Percentiles rank a stretch among this genome's conserved stretches.
Conservation (phyloP, 2,329 filamentous ascomycete species). For the Rhinocladiella similis region DNA sequence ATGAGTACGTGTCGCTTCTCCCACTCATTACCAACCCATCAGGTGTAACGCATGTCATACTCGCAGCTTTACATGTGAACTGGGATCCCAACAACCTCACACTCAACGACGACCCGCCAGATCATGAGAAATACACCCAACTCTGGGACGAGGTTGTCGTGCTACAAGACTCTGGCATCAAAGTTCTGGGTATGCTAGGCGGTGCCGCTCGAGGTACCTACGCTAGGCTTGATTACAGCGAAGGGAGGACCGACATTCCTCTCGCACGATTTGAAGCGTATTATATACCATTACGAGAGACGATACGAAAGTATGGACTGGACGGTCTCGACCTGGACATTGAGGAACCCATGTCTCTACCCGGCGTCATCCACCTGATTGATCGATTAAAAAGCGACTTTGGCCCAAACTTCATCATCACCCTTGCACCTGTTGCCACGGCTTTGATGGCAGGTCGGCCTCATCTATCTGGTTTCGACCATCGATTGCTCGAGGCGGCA, state of each 20-base stretch:
- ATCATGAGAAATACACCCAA: constrained; percentile 65
- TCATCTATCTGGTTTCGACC: constrained; percentile 78
- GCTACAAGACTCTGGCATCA: constrained; percentile 72
- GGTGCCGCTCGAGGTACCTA: constrained; percentile 79
- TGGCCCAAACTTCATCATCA: constrained; percentile 59
- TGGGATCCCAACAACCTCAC: constrained; percentile 65
- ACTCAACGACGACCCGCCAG: constrained; percentile 76
- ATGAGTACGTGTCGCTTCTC: constrained; percentile 59
- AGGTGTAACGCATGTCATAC: constrained; percentile 75
- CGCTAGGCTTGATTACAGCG: constrained; percentile 55
- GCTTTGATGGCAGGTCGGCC: constrained; percentile 61
- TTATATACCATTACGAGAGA: constrained; percentile 66
- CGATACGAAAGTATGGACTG: constrained; percentile 62
- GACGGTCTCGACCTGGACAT: constrained; percentile 78
- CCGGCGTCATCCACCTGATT: constrained; percentile 66
- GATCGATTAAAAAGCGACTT: constrained; percentile 60
- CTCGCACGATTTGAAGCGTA: constrained; percentile 68
- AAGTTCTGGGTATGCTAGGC: constrained; percentile 82
- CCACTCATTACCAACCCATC: constrained; percentile 58
- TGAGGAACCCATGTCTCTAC: constrained; percentile 72
- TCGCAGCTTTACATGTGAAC: constrained; percentile 85
- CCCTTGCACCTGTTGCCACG: constrained; percentile 77
- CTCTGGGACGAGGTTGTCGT: constrained; percentile 77
- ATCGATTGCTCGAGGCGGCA: constrained; percentile 69
- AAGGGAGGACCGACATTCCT: constrained; percentile 39